These are phyloP conservation scores for Podila horticola DNA, from an alignment of 192 early-diverging fungal genomes.

Conservation along the genomic window DNA sequence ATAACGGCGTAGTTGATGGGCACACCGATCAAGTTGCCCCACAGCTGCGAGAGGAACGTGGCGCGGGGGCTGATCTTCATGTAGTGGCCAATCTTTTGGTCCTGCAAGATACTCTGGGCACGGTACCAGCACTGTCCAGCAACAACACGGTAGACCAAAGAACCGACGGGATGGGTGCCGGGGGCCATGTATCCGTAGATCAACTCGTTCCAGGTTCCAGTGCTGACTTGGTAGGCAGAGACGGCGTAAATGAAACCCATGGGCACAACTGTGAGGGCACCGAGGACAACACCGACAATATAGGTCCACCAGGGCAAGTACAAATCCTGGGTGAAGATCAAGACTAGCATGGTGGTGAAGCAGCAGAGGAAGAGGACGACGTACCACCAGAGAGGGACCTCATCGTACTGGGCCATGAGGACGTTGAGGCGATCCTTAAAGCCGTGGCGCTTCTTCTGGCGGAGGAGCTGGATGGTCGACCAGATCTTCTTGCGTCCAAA, in stretches of 20 bases:
- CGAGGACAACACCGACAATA: slow-evolving; percentile 44
- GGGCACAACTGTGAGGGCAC: slow-evolving; percentile 51
- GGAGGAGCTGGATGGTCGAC: slow-evolving; percentile 32
- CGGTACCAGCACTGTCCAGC: slow-evolving; percentile 59
- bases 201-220: slow-evolving; percentile 53
- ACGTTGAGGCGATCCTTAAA: slow-evolving; percentile 53
- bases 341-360: slow-evolving; percentile 48
- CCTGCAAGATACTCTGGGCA: slow-evolving; percentile 51
- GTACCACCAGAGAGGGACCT: slow-evolving; percentile 54
- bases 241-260: slow-evolving; percentile 57
- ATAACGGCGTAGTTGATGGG: slow-evolving; percentile 55
- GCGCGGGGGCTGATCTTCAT: slow-evolving; percentile 52
- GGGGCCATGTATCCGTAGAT: slow-evolving; percentile 57
- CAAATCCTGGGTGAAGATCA: slow-evolving; percentile 50
- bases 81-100: slow-evolving; percentile 52
- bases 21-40: slow-evolving; percentile 55
- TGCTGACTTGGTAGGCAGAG: slow-evolving; percentile 53
- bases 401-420: slow-evolving; percentile 45
- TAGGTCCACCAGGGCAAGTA: slow-evolving; percentile 56
- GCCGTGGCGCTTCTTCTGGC: slow-evolving; percentile 27
- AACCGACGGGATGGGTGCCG: slow-evolving; percentile 49
- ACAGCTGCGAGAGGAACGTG: slow-evolving; percentile 51
- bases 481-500: slow-evolving; percentile 53
- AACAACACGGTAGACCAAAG: slow-evolving; percentile 49
- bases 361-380: slow-evolving; percentile 37